phyloP scores from a whole-genome alignment of 148 eudicot genomes.

The Cornus controversa region DNA sequence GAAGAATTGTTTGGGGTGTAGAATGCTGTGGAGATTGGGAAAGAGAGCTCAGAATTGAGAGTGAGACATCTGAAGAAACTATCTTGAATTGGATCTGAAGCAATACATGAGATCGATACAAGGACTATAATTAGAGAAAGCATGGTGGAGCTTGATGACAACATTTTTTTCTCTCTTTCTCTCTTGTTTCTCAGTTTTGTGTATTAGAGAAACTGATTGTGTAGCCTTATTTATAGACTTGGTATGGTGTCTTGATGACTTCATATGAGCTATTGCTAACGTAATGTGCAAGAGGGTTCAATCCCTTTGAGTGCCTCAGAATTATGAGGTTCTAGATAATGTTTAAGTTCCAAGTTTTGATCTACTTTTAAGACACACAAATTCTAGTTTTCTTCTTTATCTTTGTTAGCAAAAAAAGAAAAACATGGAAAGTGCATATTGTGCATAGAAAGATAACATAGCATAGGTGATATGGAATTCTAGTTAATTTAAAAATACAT shows the following conservation, averaged over 20 bases:
- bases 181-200: not conserved
- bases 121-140: not conserved
- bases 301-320: not conserved
- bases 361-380: no score
- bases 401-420: no score
- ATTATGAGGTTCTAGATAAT: no score
- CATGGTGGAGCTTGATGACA: not conserved
- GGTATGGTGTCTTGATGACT: not conserved
- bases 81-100: slow-evolving; percentile 26
- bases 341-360: no score
- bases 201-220: not conserved
- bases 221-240: not conserved
- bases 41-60: slow-evolving; percentile 13
- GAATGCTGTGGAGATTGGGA: slow-evolving; percentile 29
- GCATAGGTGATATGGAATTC: no score
- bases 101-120: not conserved
- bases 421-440: no score
- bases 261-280: not conserved
- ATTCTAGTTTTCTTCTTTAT: no score
- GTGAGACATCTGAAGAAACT: slow-evolving; percentile 28
- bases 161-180: not conserved
- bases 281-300: not conserved
- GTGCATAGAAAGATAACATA: no score
- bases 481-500: no score
- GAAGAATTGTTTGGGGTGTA: slow-evolving; percentile 26